phyloP scores from a whole-genome alignment of 2,329 filamentous ascomycete species.

The Talaromyces sp. region DNA sequence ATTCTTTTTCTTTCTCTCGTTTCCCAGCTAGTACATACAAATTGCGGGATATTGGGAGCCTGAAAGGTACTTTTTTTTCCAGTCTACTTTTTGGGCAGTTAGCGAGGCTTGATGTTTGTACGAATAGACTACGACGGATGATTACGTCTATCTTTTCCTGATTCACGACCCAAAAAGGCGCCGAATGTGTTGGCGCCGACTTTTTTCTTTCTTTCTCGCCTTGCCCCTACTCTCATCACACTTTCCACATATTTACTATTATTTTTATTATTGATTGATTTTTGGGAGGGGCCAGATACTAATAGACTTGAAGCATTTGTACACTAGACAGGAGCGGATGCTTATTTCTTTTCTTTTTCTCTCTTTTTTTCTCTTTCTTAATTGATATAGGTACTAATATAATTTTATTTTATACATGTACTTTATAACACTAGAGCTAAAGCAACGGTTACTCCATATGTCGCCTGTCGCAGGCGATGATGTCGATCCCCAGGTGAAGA shows the following conservation, averaged over 20 bases:
- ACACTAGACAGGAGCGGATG: not conserved
- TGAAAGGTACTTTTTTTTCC: not conserved
- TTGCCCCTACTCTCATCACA: not conserved
- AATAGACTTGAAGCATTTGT: not conserved
- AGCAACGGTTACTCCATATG: not conserved
- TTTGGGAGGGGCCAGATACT: not conserved
- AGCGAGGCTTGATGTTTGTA: not conserved
- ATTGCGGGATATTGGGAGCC: too few relatives aligned
- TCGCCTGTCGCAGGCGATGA: not conserved
- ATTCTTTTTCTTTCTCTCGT: not conserved
- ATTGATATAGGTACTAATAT: not conserved
- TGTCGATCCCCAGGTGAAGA: not conserved
- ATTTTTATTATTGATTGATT: not conserved
- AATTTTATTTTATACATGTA: not conserved
- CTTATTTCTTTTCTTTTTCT: too few relatives aligned
- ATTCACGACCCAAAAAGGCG: not conserved
- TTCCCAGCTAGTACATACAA: not conserved
- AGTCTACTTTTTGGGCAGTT: not conserved
- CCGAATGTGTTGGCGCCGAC: not conserved
- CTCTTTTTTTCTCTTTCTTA: not conserved
- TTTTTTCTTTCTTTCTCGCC: not conserved
- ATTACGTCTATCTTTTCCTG: not conserved
- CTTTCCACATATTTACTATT: not conserved
- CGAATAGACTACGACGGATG: not conserved
- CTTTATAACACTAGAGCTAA: not conserved